phyloP scores from a whole-genome alignment of 768 basidiomycete genomes.

The Xerocomus potaroensis region DNA sequence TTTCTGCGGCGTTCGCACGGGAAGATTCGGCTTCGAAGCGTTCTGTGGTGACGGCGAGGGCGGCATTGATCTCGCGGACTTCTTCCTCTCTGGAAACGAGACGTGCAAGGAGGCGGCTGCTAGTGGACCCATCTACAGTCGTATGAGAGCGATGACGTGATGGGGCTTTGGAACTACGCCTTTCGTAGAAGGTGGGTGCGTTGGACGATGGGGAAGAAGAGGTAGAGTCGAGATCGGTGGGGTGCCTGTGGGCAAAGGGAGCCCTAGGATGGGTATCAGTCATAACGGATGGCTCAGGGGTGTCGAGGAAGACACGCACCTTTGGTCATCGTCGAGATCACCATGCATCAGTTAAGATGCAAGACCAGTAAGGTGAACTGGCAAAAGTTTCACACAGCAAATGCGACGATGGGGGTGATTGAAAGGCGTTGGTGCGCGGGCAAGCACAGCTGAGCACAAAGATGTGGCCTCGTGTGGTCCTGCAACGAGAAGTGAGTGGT shows the following conservation, averaged over 20 bases:
- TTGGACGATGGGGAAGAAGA: conserved; percentile 26
- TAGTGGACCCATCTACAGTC: conserved; percentile 27
- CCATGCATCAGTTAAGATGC: conserved; percentile 15
- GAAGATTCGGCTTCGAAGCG: conserved; percentile 39
- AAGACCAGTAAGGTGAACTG: neutral
- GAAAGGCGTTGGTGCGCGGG: neutral
- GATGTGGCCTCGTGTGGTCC: conserved; percentile 25
- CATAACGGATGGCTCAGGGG: neutral
- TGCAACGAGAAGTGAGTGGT: conserved; percentile 19
- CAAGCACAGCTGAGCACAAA: conserved; percentile 6
- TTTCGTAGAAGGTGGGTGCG: conserved; percentile 14
- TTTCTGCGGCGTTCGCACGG: conserved; percentile 43
- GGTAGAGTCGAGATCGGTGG: conserved; percentile 28
- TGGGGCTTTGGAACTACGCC: conserved; percentile 25
- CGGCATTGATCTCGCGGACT: conserved; percentile 29
- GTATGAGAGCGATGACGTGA: conserved; percentile 25
- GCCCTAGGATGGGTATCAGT: conserved; percentile 16
- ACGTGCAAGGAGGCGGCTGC: conserved; percentile 28
- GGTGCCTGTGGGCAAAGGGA: conserved; percentile 25
- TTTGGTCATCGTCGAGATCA: conserved; percentile 29
- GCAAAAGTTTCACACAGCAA: conserved; percentile 1
- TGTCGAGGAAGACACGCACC: conserved; percentile 9
- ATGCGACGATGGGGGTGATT: neutral
- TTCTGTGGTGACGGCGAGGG: conserved; percentile 22
- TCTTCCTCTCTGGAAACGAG: conserved; percentile 30